phyloP scores from a whole-genome alignment of 2,329 filamentous ascomycete species.

The Septoria linicola region DNA sequence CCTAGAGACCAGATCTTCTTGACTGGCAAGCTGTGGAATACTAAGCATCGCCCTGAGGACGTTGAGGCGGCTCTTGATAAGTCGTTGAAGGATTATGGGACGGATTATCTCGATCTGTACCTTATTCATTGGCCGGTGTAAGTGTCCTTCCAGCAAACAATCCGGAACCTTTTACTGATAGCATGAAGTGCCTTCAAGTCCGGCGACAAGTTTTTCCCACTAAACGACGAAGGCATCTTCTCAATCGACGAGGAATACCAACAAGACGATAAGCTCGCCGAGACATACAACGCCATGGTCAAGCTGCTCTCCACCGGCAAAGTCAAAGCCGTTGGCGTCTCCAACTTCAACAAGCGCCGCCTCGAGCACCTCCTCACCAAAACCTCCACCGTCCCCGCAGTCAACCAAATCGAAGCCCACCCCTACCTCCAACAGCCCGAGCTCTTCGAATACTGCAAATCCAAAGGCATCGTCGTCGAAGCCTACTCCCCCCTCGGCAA shows the following conservation, averaged over 20 bases:
- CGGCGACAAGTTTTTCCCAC: constrained; percentile 44
- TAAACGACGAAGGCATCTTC: constrained; percentile 27
- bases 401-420: constrained; percentile 31
- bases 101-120: constrained; percentile 51
- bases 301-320: constrained; percentile 31
- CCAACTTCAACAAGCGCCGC: constrained; percentile 30
- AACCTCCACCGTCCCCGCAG: constrained; percentile 26
- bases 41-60: constrained; percentile 55
- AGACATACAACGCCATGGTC: constrained; percentile 31
- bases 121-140: constrained; percentile 52
- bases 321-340: constrained; percentile 33
- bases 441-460: constrained; percentile 24
- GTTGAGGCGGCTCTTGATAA: constrained; percentile 25
- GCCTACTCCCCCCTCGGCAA: constrained; percentile 40
- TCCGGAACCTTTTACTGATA: neutral
- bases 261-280: constrained; percentile 39
- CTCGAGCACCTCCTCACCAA: constrained; percentile 29
- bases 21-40: constrained; percentile 64
- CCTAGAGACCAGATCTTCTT: constrained; percentile 35
- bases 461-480: constrained; percentile 27
- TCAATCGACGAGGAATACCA: constrained; percentile 39
- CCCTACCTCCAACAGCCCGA: constrained; percentile 28
- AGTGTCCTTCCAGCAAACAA: constrained; percentile 43
- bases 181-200: constrained; percentile 19
- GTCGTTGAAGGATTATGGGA: constrained; percentile 45